phyloP scores from a whole-genome alignment of 306 rosid genomes.

The Mimosa pudica region DNA sequence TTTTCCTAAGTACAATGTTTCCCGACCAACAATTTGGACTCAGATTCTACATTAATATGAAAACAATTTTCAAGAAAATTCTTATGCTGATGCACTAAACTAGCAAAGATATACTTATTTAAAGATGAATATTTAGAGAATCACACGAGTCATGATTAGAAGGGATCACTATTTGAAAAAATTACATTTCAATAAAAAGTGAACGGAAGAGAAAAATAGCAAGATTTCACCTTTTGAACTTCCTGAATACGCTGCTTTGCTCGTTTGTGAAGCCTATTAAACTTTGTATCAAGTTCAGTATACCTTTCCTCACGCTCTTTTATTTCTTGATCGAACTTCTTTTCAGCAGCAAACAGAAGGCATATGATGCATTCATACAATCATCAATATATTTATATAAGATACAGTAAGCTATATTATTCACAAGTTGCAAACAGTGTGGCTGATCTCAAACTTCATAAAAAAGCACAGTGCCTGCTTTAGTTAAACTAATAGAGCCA shows the following conservation, averaged over 20 bases:
- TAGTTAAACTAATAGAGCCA: constrained; percentile 37
- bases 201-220: constrained; percentile 29
- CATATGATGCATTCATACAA: constrained; percentile 26
- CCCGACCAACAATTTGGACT: constrained; percentile 38
- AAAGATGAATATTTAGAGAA: constrained; percentile 5
- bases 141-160: background rate
- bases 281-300: constrained; percentile 85
- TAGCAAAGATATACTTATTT: constrained; percentile 21
- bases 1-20: constrained; percentile 71
- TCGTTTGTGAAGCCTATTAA: constrained; percentile 92
- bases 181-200: constrained; percentile 8
- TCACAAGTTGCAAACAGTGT: background rate
- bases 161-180: constrained; percentile 19
- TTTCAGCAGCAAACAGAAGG: constrained; percentile 60
- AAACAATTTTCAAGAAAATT: constrained; percentile 30
- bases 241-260: constrained; percentile 99
- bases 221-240: constrained; percentile 71
- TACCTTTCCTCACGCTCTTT: constrained; percentile 94
- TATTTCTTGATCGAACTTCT: constrained; percentile 74
- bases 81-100: constrained; percentile 30
- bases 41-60: constrained; percentile 31
- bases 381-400: background rate
- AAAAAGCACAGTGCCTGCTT: background rate
- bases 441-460: background rate
- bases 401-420: background rate